phyloP scores from a whole-genome alignment of 1,284 basidiomycete species.

The Tilletia indica region DNA sequence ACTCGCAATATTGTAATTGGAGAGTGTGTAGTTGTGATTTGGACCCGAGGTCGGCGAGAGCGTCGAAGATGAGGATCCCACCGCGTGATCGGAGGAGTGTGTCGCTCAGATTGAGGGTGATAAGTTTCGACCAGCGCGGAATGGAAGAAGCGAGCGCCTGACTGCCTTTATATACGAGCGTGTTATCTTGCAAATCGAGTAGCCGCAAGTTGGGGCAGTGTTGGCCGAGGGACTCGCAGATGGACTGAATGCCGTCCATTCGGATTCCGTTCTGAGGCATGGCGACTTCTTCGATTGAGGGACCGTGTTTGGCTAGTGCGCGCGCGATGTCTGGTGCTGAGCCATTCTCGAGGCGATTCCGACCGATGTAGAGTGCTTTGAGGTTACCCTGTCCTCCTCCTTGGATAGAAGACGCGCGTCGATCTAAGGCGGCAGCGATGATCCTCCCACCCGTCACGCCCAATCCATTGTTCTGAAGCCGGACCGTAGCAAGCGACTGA shows the following conservation, averaged over 20 bases:
- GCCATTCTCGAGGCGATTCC: slow-evolving; percentile 90
- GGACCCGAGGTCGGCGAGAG: slow-evolving; percentile 38
- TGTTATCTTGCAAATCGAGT: slow-evolving; percentile 95
- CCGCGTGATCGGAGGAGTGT: slow-evolving; percentile 74
- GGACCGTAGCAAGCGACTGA: slow-evolving; percentile 73
- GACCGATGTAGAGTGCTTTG: slow-evolving; percentile 81
- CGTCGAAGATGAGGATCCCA: slow-evolving; percentile 42
- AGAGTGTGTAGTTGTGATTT: slow-evolving; percentile 41
- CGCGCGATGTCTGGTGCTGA: slow-evolving; percentile 79
- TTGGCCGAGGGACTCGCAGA: slow-evolving; percentile 71
- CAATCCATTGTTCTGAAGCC: slow-evolving; percentile 94
- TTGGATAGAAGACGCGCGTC: slow-evolving; percentile 65
- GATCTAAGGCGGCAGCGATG: slow-evolving; percentile 79
- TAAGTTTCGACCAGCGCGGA: slow-evolving; percentile 68
- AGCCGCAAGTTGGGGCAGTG: slow-evolving; percentile 70
- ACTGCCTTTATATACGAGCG: slow-evolving; percentile 74
- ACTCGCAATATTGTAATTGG: slow-evolving; percentile 51
- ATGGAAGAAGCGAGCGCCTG: slow-evolving; percentile 74
- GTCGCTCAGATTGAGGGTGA: slow-evolving; percentile 83
- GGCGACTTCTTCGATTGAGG: slow-evolving; percentile 71
- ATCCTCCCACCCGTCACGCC: slow-evolving; percentile 85
- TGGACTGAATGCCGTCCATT: slow-evolving; percentile 82
- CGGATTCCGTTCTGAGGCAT: slow-evolving; percentile 97
- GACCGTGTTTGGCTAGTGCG: slow-evolving; percentile 76
- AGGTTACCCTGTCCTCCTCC: slow-evolving; percentile 55